A percentile compares a stretch with the other conserved stretches of the same genome.
phyloP scores from a whole-genome alignment of 83 land plant species.

The Isoetes engelmannii region DNA sequence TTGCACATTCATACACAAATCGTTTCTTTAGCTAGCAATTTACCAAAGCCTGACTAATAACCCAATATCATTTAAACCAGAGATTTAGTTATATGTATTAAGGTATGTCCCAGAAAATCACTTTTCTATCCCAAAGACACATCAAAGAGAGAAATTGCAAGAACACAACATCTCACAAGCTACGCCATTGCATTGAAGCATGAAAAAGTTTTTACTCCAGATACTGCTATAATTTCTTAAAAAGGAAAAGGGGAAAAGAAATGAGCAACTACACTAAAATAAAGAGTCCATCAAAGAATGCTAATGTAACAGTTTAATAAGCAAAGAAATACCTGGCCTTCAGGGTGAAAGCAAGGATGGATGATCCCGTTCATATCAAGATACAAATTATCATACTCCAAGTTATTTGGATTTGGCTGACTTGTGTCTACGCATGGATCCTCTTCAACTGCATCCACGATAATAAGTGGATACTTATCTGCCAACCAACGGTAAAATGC shows the following conservation, averaged over 20 bases:
- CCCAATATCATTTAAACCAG: no score
- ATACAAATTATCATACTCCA: slow-evolving; percentile 80
- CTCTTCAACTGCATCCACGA: slow-evolving; percentile 66
- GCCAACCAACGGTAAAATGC: slow-evolving; percentile 77
- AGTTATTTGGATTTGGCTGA: slow-evolving; percentile 61
- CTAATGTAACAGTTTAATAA: neutral
- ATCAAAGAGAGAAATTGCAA: no score
- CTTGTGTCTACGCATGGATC: slow-evolving; percentile 53
- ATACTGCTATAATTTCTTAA: no score
- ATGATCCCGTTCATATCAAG: slow-evolving; percentile 94
- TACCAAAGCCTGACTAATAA: neutral
- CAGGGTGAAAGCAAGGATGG: slow-evolving; percentile 90
- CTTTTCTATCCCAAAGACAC: no score
- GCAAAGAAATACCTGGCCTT: slow-evolving; percentile 47
- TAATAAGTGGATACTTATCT: slow-evolving; percentile 50
- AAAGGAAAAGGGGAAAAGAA: no score
- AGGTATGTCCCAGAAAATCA: no score
- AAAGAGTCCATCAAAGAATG: no score
- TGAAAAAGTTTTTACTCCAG: no score
- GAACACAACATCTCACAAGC: no score
- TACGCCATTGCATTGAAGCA: no score
- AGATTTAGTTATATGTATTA: no score
- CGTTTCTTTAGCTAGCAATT: neutral
- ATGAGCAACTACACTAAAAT: no score
- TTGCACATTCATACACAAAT: neutral